phyloP scores from a whole-genome alignment of 1,139 yeast species.

The Yamadazyma dendronema region DNA sequence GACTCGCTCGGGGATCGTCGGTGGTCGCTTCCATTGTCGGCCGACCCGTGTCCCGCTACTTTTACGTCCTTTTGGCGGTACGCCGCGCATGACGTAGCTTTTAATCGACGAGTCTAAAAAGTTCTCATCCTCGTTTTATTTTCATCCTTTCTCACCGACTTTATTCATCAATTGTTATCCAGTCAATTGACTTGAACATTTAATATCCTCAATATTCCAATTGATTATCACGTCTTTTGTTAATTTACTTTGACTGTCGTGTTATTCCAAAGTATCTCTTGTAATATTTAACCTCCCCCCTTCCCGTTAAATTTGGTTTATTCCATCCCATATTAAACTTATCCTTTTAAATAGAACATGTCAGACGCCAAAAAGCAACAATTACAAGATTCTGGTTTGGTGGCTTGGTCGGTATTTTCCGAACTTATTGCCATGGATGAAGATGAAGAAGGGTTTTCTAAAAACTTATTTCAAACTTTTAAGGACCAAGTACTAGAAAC shows the following conservation, averaged over 20 bases:
- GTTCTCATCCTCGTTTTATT: too few relatives aligned
- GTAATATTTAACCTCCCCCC: neutral
- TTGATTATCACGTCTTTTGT: too few relatives aligned
- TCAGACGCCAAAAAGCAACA: slow-evolving; percentile 32
- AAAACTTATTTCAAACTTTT: slow-evolving; percentile 73
- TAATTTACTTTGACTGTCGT: too few relatives aligned
- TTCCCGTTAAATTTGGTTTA: neutral
- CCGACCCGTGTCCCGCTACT: too few relatives aligned
- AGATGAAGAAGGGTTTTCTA: slow-evolving; percentile 85
- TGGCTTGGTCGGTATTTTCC: slow-evolving; percentile 85
- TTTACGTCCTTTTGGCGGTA: too few relatives aligned
- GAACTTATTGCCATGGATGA: slow-evolving; percentile 93
- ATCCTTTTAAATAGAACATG: slow-evolving; percentile 17
- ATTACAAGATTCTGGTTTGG: slow-evolving; percentile 57
- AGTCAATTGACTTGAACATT: neutral
- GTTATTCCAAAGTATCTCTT: too few relatives aligned
- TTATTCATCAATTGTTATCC: neutral
- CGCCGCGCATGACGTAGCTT: neutral
- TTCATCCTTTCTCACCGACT: too few relatives aligned
- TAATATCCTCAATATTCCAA: neutral
- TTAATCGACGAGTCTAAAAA: too few relatives aligned
- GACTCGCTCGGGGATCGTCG: too few relatives aligned
- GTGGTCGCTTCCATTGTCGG: too few relatives aligned
- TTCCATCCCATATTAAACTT: too few relatives aligned
- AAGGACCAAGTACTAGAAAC: slow-evolving; percentile 88